These are phyloP conservation scores for Colletotrichum karsti DNA, from an alignment of 2,329 filamentous ascomycete species.

Conservation along the genomic window DNA sequence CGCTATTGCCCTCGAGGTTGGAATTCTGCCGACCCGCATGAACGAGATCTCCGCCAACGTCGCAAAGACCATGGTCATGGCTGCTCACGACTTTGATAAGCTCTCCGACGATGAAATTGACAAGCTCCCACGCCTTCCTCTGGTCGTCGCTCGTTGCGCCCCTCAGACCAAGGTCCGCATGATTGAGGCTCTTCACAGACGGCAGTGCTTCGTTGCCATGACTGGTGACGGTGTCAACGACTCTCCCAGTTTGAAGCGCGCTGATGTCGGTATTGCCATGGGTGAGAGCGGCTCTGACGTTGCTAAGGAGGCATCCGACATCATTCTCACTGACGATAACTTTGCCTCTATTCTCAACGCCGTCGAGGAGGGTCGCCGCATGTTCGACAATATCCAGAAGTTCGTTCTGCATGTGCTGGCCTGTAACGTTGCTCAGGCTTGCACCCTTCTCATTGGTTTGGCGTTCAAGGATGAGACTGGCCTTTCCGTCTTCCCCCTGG, in stretches of 20 bases:
- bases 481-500: slow-evolving; percentile 75
- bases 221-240: slow-evolving; percentile 79
- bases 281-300: slow-evolving; percentile 75
- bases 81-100: slow-evolving; percentile 72
- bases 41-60: slow-evolving; percentile 61
- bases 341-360: slow-evolving; percentile 77
- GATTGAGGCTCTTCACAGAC: slow-evolving; percentile 74
- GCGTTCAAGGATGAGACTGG: slow-evolving; percentile 71
- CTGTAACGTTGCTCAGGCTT: slow-evolving; percentile 75
- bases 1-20: slow-evolving; percentile 71
- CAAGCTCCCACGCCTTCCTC: slow-evolving; percentile 64
- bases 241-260: slow-evolving; percentile 71
- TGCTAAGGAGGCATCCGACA: slow-evolving; percentile 73
- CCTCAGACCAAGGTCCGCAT: slow-evolving; percentile 76
- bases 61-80: slow-evolving; percentile 70
- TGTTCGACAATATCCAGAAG: slow-evolving; percentile 80
- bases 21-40: slow-evolving; percentile 65
- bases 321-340: slow-evolving; percentile 78
- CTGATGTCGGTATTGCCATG: slow-evolving; percentile 79
- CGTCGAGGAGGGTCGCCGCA: slow-evolving; percentile 75
- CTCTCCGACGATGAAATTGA: slow-evolving; percentile 72
- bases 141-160: slow-evolving; percentile 73
- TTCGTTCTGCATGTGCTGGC: slow-evolving; percentile 74
- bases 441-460: slow-evolving; percentile 73
- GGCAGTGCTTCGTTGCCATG: slow-evolving; percentile 73